These are phyloP conservation scores for Lasiodiplodia sp. DNA, from an alignment of 2,329 filamentous ascomycete genomes.

Conservation along the genomic window DNA sequence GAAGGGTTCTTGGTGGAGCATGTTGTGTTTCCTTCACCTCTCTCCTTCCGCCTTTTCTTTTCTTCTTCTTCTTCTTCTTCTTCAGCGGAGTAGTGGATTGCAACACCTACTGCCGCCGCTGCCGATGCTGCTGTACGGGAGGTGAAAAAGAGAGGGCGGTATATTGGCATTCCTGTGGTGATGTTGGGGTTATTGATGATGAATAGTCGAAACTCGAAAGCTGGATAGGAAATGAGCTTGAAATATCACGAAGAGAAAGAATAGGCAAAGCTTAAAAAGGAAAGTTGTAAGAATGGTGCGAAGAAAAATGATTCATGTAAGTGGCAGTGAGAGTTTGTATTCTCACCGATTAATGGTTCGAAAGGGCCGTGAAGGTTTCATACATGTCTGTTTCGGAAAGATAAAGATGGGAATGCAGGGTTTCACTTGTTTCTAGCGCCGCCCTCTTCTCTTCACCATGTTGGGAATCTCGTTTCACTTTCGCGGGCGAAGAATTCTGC, in stretches of 20 bases:
- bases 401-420: background rate
- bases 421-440: background rate
- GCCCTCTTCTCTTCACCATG: background rate
- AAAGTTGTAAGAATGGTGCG: background rate
- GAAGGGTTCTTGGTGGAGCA: background rate
- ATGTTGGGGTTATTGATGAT: background rate
- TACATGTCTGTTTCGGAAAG: background rate
- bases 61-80: background rate
- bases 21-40: background rate
- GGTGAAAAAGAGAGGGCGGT: background rate
- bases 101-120: background rate
- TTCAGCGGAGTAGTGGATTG: background rate
- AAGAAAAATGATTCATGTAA: background rate
- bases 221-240: conserved; percentile 13
- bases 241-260: conserved; percentile 10
- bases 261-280: background rate
- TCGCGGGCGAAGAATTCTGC: background rate
- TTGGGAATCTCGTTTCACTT: background rate
- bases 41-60: background rate
- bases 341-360: background rate
- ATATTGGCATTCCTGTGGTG: background rate
- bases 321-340: background rate
- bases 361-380: background rate
- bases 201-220: conserved; percentile 4
- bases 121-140: background rate